These are phyloP conservation scores for Kodamaea sp. DNA, from an alignment of 1,139 yeast genomes.

Conservation along the genomic window DNA sequence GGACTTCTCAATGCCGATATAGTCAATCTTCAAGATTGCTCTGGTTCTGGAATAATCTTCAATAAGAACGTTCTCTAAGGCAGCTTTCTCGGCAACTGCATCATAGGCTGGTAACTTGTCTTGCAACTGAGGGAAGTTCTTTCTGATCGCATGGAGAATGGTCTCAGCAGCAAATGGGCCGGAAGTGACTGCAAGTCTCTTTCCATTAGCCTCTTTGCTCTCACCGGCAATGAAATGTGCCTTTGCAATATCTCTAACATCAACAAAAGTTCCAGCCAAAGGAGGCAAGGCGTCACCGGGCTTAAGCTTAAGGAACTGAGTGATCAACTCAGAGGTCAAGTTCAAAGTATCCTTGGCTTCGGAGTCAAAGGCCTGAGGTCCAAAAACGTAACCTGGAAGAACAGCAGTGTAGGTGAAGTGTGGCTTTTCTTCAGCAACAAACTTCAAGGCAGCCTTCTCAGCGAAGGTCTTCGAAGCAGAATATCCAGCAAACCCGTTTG, in stretches of 20 bases:
- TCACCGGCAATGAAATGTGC: constrained; percentile 42
- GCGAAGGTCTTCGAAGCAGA: constrained; percentile 43
- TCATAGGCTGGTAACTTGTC: constrained; percentile 21
- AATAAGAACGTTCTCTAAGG: no score
- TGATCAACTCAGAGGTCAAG: constrained; percentile 40
- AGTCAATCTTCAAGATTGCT: not conserved
- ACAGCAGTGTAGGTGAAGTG: constrained; percentile 14
- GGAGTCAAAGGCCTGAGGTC: constrained; percentile 23
- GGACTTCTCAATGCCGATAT: no score
- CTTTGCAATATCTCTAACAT: constrained; percentile 46
- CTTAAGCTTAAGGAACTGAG: constrained; percentile 10
- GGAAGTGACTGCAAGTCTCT: constrained; percentile 41
- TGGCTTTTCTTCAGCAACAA: constrained; percentile 17
- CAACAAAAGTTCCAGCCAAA: constrained; percentile 30
- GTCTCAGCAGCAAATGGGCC: constrained; percentile 37
- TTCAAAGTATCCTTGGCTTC: constrained; percentile 37
- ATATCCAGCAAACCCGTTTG: constrained; percentile 39
- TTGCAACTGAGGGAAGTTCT: constrained; percentile 15
- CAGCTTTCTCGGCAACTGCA: no score
- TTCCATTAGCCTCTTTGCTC: constrained; percentile 25
- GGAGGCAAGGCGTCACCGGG: constrained; percentile 17
- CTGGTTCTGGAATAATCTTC: not conserved
- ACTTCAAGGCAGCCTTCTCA: constrained; percentile 40
- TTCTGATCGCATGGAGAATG: constrained; percentile 32
- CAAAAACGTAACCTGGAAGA: constrained; percentile 24